Evolutionary conservation across 306 rosid species (phyloP).

Genomic region (Trifolium fragiferum): DNA sequence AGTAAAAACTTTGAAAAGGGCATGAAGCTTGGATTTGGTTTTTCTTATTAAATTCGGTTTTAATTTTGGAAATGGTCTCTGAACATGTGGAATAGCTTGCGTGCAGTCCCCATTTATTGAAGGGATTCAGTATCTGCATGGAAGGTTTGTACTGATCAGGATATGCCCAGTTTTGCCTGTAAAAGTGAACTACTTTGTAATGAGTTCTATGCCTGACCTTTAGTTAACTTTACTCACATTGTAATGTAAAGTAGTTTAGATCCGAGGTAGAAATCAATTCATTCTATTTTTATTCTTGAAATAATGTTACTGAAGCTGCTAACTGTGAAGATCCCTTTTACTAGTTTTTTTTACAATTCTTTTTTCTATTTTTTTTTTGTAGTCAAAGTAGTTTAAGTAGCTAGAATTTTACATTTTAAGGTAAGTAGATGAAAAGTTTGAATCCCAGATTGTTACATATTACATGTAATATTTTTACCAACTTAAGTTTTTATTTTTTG

Average conservation of each 20-base stretch:
- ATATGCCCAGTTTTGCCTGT: constrained; percentile 56
- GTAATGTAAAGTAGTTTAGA: constrained; percentile 57
- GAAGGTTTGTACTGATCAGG: constrained; percentile 41
- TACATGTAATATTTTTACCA: no score
- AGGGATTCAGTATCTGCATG: constrained; percentile 45
- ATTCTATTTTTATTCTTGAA: constrained; percentile 34
- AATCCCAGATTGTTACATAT: no score
- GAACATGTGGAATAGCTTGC: constrained; percentile 16
- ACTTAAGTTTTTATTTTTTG: no score
- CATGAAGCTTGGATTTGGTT: constrained; percentile 45
- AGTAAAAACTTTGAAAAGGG: constrained; percentile 41
- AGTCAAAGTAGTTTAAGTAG: no score
- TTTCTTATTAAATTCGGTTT: constrained; percentile 45
- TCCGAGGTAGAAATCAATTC: constrained; percentile 41
- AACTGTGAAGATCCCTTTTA: background rate
- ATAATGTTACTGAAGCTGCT: background rate
- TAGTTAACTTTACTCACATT: constrained; percentile 42
- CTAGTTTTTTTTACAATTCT: background rate
- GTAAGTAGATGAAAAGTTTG: no score
- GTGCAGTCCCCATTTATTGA: background rate
- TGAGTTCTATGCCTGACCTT: constrained; percentile 43
- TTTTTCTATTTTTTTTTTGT: no score
- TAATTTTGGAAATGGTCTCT: constrained; percentile 42
- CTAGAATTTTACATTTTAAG: no score
- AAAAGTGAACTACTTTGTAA: constrained; percentile 46